These are phyloP conservation scores for Podaxis sp. DNA, from an alignment of 768 basidiomycete species.

Conservation along the genomic window DNA sequence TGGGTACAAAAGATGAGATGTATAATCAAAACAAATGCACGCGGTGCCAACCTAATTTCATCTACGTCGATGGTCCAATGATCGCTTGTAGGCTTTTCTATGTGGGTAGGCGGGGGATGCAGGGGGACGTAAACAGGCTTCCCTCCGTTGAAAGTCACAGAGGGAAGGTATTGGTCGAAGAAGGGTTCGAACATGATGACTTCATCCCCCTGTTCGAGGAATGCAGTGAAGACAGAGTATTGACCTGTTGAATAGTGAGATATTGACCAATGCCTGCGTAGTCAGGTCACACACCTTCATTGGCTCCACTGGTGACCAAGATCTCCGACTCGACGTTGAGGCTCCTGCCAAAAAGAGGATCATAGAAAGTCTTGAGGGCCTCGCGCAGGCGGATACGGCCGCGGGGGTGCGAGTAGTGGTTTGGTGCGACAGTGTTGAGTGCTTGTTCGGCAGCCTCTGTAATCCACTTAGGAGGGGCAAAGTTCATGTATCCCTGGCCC, in stretches of 20 bases:
- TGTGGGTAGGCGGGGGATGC: conserved; percentile 66
- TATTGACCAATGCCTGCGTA: neutral
- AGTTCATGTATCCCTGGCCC: conserved; percentile 95
- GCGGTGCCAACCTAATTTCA: conserved; percentile 63
- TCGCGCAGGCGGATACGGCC: conserved; percentile 84
- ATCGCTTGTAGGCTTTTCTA: conserved; percentile 47
- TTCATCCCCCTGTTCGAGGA: conserved; percentile 89
- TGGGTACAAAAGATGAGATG: neutral
- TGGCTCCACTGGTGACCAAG: conserved; percentile 92
- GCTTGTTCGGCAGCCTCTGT: conserved; percentile 69
- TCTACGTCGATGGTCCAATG: conserved; percentile 93
- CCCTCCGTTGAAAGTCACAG: conserved; percentile 91
- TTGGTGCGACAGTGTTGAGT: conserved; percentile 53
- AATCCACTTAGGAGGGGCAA: conserved; percentile 79
- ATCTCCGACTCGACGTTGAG: conserved; percentile 87
- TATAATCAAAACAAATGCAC: neutral
- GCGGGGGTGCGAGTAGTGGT: conserved; percentile 91
- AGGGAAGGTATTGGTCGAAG: conserved; percentile 94
- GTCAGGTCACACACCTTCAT: conserved; percentile 64
- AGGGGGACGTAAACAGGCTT: conserved; percentile 92
- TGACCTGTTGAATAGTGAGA: conserved; percentile 51
- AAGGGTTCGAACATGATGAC: conserved; percentile 99
- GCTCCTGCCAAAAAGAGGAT: conserved; percentile 59
- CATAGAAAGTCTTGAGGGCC: conserved; percentile 81
- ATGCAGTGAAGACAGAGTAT: conserved; percentile 91